A percentile compares a stretch with the other conserved stretches of the same genome.
phyloP scores from a whole-genome alignment of 1,284 basidiomycete species.

The Sparassis latifolia region DNA sequence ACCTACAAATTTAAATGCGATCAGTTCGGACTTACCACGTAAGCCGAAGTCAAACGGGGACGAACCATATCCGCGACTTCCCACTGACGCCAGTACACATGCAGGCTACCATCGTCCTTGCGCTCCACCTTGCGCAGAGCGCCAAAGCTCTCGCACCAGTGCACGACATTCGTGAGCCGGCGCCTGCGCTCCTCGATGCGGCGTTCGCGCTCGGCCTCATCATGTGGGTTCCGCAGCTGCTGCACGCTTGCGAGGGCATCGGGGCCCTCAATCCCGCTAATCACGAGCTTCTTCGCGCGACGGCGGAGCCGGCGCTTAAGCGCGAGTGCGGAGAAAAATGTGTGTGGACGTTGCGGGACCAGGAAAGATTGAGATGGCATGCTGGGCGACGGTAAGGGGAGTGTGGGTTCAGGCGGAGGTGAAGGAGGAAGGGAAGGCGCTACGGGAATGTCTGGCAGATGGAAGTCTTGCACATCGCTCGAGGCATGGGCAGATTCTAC shows the following conservation, averaged over 20 bases:
- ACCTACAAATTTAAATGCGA: constrained; percentile 13
- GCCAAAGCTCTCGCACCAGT: constrained; percentile 26
- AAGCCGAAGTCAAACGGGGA: neutral
- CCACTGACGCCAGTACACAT: constrained; percentile 26
- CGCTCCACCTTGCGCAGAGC: constrained; percentile 20
- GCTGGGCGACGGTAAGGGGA: constrained; percentile 22
- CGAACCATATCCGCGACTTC: constrained; percentile 25
- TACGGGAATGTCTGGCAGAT: neutral
- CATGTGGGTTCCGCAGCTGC: neutral
- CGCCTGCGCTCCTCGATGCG: constrained; percentile 12
- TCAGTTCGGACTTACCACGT: constrained; percentile 1
- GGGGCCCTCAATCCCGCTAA: constrained; percentile 15
- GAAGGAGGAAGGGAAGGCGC: constrained; percentile 10
- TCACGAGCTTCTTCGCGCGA: constrained; percentile 24
- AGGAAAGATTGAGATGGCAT: constrained; percentile 23
- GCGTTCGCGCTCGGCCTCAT: constrained; percentile 5
- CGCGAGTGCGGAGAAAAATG: constrained; percentile 20
- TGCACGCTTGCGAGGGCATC: constrained; percentile 5
- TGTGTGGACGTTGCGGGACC: constrained; percentile 17
- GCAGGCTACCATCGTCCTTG: constrained; percentile 22
- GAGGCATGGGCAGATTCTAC: neutral
- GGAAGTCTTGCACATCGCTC: neutral
- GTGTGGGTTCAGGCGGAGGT: constrained; percentile 20
- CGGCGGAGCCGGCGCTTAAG: constrained; percentile 15
- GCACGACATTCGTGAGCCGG: constrained; percentile 18